Base-by-base conservation (phyloP, 345 rosid genomes). In the Citropsis articulata region DNA sequence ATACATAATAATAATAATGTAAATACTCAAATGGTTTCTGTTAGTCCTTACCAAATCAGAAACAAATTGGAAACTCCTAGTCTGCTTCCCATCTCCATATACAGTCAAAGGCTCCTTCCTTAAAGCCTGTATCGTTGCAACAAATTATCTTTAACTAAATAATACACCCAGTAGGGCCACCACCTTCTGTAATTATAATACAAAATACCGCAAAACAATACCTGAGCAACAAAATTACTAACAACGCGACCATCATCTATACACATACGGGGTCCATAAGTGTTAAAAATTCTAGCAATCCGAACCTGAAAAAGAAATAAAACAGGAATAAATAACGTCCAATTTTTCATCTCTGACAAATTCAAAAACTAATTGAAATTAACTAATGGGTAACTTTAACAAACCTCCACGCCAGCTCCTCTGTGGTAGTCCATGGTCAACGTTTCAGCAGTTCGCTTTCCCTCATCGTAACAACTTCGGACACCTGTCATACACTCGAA, bases 171-270 rank as follows among this genome's bases (percentile, higher is more conserved):
- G 40, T 53, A 10, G 25, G 25, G 21, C 25, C 69, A 9, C 10
- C 6, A 6, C 59, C 27, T 42, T n/a, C 28, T 13, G 14, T 19
- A 9, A 38, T 38, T 28, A 57, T 36, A 0, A 1, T 5, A 77
- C 6, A 31, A 6, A 33, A 9, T 9, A 36, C 69, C 18, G 61
- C 7, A 21, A 40, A 36, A 64, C n/a, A 42, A 70, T 38, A 93
- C 99, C 98, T 96, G 98, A 24, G 99, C 98, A 81, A 94, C 99
- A 71, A 96, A 96, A 78, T 96, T 96, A 82, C 99, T 96, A 68
- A 96, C 99, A 69, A 96, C 99, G 72, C 98, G 97, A 71, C 99
- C 99, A 61, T 96, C 99, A 66, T 96, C 99, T 14, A 96, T 94
- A 88, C 99, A 94, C 99, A 96, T 96, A 25, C 99, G 88, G 19